These are phyloP conservation scores for Sphenostylis stenocarpa DNA, from an alignment of 306 rosid genomes.

Conservation along the genomic window DNA sequence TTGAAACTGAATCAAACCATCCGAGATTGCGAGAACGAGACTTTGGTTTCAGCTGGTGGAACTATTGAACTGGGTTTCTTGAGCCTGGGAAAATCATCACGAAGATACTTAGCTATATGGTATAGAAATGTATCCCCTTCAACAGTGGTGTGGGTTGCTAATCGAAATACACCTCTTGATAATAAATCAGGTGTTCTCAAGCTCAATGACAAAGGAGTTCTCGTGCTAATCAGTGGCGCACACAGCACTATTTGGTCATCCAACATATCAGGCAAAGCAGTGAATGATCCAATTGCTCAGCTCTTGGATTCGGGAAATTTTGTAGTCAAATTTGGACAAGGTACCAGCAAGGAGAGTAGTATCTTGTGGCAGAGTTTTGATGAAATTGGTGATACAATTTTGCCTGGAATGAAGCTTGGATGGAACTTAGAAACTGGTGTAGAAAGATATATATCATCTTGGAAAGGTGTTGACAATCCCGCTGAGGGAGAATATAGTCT, in stretches of 20 bases:
- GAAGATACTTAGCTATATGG: constrained; percentile 30
- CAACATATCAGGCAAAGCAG: not conserved
- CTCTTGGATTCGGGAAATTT: constrained; percentile 28
- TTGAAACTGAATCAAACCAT: not conserved
- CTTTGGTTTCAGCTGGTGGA: constrained; percentile 4
- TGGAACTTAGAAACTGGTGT: constrained; percentile 1
- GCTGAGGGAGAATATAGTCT: not conserved
- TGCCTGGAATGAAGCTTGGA: constrained; percentile 34
- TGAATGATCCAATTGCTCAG: constrained; percentile 1
- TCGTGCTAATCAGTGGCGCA: constrained; percentile 17
- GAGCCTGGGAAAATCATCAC: constrained; percentile 10
- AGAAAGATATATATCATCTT: constrained; percentile 10
- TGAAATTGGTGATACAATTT: not conserved
- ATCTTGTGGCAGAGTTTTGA: constrained; percentile 34
- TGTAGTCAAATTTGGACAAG: not conserved
- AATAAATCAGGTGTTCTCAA: not conserved
- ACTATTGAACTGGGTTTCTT: constrained; percentile 29
- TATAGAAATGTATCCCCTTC: constrained; percentile 1
- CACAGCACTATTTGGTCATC: constrained; percentile 28
- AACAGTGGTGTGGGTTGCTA: constrained; percentile 35
- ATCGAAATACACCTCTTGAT: constrained; percentile 6
- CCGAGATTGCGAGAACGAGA: not conserved
- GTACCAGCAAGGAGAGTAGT: not conserved
- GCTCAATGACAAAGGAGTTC: not conserved
- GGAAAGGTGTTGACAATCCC: constrained; percentile 28